Evolutionary conservation across 164 flowering plant species (phyloP).

Genomic region (Saururus chinensis): DNA sequence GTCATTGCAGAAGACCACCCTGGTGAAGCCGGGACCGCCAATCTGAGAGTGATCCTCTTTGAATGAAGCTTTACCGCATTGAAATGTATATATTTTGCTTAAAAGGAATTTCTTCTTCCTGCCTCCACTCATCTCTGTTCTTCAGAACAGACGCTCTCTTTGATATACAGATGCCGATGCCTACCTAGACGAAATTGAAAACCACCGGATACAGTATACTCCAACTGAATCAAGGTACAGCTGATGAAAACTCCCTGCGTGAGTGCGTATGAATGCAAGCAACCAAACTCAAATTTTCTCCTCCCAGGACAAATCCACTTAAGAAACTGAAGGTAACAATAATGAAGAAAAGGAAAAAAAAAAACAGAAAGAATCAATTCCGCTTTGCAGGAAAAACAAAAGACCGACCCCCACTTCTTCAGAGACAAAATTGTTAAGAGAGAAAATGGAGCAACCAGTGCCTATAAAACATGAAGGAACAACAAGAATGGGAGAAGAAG

Average conservation of each 20-base stretch:
- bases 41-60: conserved; percentile 48
- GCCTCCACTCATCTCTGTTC: conserved; percentile 20
- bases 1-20: conserved; percentile 60
- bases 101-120: conserved; percentile 43
- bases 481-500: too few species aligned
- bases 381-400: not conserved
- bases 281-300: not conserved
- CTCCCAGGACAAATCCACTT: too few species aligned
- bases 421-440: too few species aligned
- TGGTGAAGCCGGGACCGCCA: conserved; percentile 75
- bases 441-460: too few species aligned
- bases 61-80: conserved; percentile 41
- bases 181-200: too few species aligned
- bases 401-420: too few species aligned
- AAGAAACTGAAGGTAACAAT: too few species aligned
- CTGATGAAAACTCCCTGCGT: conserved; percentile 1
- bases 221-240: not conserved
- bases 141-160: not conserved
- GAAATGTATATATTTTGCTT: conserved; percentile 46
- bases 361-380: too few species aligned
- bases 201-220: too few species aligned
- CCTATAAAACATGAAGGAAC: not conserved
- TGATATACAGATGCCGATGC: too few species aligned
- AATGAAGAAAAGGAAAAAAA: not conserved
- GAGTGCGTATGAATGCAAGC: too few species aligned